Evolutionary conservation across 768 basidiomycete genomes (phyloP).

Genomic region (Podaxis mareebaensis): DNA sequence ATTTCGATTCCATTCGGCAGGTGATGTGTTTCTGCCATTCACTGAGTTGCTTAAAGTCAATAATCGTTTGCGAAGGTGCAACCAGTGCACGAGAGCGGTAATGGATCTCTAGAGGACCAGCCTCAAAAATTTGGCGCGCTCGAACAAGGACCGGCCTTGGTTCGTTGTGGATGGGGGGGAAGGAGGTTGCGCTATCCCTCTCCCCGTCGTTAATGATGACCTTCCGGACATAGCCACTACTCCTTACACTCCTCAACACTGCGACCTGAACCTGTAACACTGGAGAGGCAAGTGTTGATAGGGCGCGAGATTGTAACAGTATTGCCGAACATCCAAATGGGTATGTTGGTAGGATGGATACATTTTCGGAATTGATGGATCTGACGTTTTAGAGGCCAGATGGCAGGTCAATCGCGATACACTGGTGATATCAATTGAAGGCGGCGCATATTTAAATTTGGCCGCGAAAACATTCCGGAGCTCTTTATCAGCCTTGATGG

Average conservation of each 20-base stretch:
- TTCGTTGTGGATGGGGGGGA: background rate
- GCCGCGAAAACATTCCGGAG: background rate
- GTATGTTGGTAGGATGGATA: background rate
- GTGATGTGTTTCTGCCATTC: conserved; percentile 5
- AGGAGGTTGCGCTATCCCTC: background rate
- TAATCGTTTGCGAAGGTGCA: background rate
- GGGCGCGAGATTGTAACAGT: background rate
- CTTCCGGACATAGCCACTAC: background rate
- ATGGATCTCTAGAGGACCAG: conserved; percentile 1
- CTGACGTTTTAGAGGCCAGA: background rate
- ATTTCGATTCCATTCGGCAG: conserved; percentile 6
- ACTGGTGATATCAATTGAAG: background rate
- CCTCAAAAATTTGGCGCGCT: conserved; percentile 1
- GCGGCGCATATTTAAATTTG: background rate
- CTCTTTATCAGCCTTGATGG: background rate
- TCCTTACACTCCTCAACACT: background rate
- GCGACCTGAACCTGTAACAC: background rate
- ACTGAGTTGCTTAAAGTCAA: background rate
- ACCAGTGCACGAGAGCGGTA: background rate
- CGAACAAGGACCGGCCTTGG: conserved; percentile 13
- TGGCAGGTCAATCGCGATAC: conserved; percentile 1
- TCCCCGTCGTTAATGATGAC: conserved; percentile 5
- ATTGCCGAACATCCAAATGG: conserved; percentile 1
- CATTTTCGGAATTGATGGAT: background rate
- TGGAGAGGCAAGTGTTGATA: background rate